Percentiles rank a stretch among this genome's conserved stretches.
Conservation (phyloP, 257 asterid species). For the Penstemon newberryi region DNA sequence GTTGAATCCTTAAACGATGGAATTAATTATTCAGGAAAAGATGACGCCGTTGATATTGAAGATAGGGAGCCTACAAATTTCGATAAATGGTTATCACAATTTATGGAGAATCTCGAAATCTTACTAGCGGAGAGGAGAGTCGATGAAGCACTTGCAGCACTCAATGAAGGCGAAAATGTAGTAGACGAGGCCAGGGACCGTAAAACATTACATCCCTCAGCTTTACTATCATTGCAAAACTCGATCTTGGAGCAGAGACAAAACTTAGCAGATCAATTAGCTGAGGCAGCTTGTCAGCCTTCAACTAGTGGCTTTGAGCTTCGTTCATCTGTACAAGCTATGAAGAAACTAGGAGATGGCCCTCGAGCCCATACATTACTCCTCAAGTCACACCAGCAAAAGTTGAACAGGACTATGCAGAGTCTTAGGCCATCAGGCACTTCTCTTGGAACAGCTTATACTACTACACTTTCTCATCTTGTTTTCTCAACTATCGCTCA, state of each 20-base stretch:
- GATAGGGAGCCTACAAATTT: conserved; percentile 45
- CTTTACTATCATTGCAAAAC: conserved; percentile 41
- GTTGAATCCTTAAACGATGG: conserved; percentile 54
- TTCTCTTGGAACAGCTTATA: conserved; percentile 64
- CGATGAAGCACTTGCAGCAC: conserved; percentile 65
- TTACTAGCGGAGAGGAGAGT: conserved; percentile 78
- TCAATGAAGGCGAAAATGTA: conserved; percentile 68
- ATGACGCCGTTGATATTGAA: conserved; percentile 38
- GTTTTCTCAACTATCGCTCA: conserved; percentile 84
- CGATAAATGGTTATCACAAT: conserved; percentile 67
- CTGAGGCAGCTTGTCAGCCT: conserved; percentile 72
- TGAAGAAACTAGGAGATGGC: conserved; percentile 80
- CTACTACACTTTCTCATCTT: conserved; percentile 75
- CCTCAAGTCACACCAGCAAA: conserved; percentile 70
- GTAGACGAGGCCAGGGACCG: conserved; percentile 41
- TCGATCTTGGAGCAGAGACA: conserved; percentile 63
- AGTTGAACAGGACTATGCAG: conserved; percentile 53
- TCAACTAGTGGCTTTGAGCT: conserved; percentile 70
- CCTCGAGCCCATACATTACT: conserved; percentile 83
- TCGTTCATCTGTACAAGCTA: conserved; percentile 66
- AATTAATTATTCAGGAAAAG: conserved; percentile 34
- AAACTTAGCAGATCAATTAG: conserved; percentile 68
- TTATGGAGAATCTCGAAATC: conserved; percentile 64
- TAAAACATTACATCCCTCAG: conserved; percentile 39
- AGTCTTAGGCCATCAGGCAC: conserved; percentile 54